Evolutionary conservation across 768 basidiomycete species (phyloP).

Genomic region (Filobasidium floriforme): DNA sequence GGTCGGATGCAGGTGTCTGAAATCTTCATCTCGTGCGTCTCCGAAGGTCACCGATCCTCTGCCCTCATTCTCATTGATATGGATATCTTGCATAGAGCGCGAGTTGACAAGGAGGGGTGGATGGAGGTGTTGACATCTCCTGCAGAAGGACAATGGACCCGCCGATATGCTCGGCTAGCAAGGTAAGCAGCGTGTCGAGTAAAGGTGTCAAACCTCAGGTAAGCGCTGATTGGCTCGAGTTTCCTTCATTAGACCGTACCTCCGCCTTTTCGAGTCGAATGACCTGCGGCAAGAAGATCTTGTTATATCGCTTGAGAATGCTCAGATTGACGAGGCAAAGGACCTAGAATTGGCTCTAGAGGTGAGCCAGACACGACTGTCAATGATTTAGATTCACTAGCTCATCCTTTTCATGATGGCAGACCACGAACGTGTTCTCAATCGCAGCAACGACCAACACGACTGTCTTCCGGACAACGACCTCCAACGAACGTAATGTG

Average conservation of each 20-base stretch:
- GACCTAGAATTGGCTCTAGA: not conserved
- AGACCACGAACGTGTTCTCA: constrained; percentile 1
- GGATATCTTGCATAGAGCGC: not conserved
- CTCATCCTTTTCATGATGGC: not conserved
- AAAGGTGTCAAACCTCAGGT: no score
- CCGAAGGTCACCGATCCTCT: not conserved
- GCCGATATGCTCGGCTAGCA: not conserved
- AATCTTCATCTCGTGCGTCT: not conserved
- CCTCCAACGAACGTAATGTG: not conserved
- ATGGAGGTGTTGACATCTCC: not conserved
- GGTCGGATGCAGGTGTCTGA: constrained; percentile 4
- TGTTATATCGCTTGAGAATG: constrained; percentile 3
- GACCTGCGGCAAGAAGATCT: not conserved
- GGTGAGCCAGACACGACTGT: not conserved
- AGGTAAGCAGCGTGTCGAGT: not conserved
- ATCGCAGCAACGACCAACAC: constrained; percentile 3
- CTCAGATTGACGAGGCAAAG: not conserved
- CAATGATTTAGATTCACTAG: not conserved
- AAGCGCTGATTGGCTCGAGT: not conserved
- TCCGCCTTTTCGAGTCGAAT: not conserved
- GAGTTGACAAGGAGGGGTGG: constrained; percentile 4
- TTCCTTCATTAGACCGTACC: not conserved
- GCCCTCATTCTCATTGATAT: not conserved
- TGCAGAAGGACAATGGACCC: not conserved
- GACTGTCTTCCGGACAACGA: constrained; percentile 2